Conservation (phyloP, 163 green algal genomes). For the Trebouxia gelatinosa region DNA sequence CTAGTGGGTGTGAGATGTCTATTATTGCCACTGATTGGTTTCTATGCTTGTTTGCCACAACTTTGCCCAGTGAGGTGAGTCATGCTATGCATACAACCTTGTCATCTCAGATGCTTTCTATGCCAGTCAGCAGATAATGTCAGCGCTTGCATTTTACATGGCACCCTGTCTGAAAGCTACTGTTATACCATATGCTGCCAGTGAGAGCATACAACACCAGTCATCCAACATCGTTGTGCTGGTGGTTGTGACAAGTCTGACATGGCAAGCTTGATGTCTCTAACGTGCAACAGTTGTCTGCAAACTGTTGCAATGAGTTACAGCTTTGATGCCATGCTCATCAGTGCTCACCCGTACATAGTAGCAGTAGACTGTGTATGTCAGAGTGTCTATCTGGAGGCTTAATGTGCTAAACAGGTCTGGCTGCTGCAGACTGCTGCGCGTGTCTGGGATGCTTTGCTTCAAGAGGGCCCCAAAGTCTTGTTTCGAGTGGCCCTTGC, state of each 20-base stretch:
- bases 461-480: conserved; percentile 83
- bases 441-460: conserved; percentile 80
- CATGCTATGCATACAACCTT: background rate
- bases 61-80: conserved; percentile 55
- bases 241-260: no score
- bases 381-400: background rate
- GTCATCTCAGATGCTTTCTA: no score
- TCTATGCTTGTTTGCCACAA: conserved; percentile 71
- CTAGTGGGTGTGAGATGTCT: conserved; percentile 72
- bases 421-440: conserved; percentile 53
- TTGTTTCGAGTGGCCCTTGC: conserved; percentile 79
- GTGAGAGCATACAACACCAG: no score
- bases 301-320: background rate
- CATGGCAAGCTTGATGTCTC: no score
- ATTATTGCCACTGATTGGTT: conserved; percentile 84
- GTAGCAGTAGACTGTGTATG: background rate
- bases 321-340: no score
- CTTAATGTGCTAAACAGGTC: background rate
- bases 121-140: no score
- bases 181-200: no score
- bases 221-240: no score
- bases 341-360: no score
- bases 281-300: conserved; percentile 4
- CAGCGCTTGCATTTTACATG: no score
- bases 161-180: no score